phyloP scores from a whole-genome alignment of 2,329 filamentous ascomycete species.

The Coniochaeta prunicola region DNA sequence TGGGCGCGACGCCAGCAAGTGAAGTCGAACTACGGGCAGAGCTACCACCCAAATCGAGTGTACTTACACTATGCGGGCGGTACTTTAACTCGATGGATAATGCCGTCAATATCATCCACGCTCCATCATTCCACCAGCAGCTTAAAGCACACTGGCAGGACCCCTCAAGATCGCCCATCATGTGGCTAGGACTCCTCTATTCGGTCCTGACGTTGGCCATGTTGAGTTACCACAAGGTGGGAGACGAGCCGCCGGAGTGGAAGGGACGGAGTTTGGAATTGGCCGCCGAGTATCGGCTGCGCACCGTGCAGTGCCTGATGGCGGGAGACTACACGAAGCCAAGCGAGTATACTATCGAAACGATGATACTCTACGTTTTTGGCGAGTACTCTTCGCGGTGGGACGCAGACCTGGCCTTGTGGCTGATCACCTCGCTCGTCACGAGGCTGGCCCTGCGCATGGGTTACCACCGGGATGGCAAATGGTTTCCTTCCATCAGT shows the following conservation, averaged over 20 bases:
- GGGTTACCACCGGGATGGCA: constrained; percentile 73
- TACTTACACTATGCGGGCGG: constrained; percentile 77
- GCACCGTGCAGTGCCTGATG: constrained; percentile 72
- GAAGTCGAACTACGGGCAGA: constrained; percentile 72
- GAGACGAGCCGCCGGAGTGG: constrained; percentile 74
- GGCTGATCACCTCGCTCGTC: constrained; percentile 48
- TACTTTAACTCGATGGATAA: constrained; percentile 82
- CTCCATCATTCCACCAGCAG: constrained; percentile 76
- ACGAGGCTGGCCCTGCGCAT: constrained; percentile 57
- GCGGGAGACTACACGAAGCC: constrained; percentile 72
- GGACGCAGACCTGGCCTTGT: constrained; percentile 65
- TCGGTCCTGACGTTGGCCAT: constrained; percentile 70
- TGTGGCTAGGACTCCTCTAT: constrained; percentile 74
- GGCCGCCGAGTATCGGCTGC: constrained; percentile 57
- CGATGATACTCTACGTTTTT: constrained; percentile 67
- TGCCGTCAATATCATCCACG: constrained; percentile 69
- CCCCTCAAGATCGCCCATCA: constrained; percentile 63
- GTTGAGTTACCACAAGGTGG: constrained; percentile 71
- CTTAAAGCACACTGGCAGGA: constrained; percentile 61
- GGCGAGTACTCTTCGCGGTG: constrained; percentile 67
- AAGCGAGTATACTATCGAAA: constrained; percentile 69
- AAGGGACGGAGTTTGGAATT: constrained; percentile 56
- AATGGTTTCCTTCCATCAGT: constrained; percentile 63
- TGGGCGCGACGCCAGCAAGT: constrained; percentile 64
- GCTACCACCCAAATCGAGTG: constrained; percentile 72